phyloP scores from a whole-genome alignment of 2,329 filamentous ascomycete genomes.

The Cryphonectria parasitica region DNA sequence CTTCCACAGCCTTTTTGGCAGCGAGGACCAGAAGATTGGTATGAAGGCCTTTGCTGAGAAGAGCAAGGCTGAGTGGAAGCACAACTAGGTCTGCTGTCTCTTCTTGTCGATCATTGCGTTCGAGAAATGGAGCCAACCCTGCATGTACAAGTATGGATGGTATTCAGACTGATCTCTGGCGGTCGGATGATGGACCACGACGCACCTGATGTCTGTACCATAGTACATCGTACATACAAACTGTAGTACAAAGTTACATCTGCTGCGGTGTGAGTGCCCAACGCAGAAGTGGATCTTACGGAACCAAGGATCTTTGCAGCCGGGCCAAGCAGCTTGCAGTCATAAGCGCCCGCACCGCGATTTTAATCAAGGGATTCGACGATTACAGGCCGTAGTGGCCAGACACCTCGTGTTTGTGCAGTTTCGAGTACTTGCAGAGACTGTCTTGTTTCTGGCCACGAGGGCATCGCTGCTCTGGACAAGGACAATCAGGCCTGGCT shows the following conservation, averaged over 20 bases:
- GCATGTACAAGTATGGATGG: not conserved
- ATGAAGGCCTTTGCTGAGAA: slow-evolving; percentile 96
- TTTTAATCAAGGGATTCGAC: slow-evolving; percentile 1
- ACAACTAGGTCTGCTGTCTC: slow-evolving; percentile 61
- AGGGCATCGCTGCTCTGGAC: not conserved
- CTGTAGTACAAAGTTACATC: not conserved
- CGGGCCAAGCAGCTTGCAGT: slow-evolving; percentile 27
- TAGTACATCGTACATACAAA: not conserved
- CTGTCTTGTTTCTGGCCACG: not conserved
- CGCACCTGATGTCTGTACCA: slow-evolving; percentile 14
- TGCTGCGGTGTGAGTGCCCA: slow-evolving; percentile 23
- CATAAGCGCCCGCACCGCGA: slow-evolving; percentile 26
- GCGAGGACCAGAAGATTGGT: slow-evolving; percentile 95
- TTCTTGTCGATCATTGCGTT: not conserved
- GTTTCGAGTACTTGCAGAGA: not conserved
- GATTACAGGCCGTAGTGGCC: slow-evolving; percentile 6
- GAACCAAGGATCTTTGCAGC: slow-evolving; percentile 10
- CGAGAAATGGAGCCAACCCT: not conserved
- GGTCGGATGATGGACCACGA: slow-evolving; percentile 8
- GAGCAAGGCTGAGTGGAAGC: slow-evolving; percentile 87
- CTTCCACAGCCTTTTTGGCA: slow-evolving; percentile 93
- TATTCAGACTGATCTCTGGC: not conserved
- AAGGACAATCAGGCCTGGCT: not conserved
- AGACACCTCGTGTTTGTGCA: not conserved
- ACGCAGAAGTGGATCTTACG: slow-evolving; percentile 20